Conservation (phyloP, 78 protist genomes). For the Diacronema lutheri region DNA sequence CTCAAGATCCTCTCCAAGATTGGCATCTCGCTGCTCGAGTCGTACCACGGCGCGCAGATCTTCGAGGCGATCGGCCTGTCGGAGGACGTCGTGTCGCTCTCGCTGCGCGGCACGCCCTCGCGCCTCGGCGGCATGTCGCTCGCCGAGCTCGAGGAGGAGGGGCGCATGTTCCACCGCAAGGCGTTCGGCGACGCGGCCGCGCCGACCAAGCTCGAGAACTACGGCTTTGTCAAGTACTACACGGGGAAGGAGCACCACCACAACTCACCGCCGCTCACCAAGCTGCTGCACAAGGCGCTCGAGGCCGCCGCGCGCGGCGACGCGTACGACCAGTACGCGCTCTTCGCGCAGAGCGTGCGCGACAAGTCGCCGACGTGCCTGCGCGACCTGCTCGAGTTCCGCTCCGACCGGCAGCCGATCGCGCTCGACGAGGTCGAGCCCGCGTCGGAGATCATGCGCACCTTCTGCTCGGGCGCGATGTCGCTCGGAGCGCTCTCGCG, state of each 20-base stretch:
- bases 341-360: not conserved
- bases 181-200: constrained; percentile 31
- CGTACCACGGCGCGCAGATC: constrained; percentile 86
- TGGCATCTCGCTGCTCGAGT: constrained; percentile 80
- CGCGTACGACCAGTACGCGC: not conserved
- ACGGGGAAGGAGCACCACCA: constrained; percentile 26
- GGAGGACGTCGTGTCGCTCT: constrained; percentile 51
- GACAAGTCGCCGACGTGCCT: not conserved
- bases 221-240: constrained; percentile 50
- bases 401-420: constrained; percentile 37
- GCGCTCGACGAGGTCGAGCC: constrained; percentile 66
- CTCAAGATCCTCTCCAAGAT: constrained; percentile 82
- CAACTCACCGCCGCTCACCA: constrained; percentile 25
- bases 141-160: constrained; percentile 49
- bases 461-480: constrained; percentile 87
- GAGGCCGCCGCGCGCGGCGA: not conserved
- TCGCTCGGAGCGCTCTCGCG: constrained; percentile 69
- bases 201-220: constrained; percentile 20
- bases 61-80: constrained; percentile 88
- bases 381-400: constrained; percentile 42
- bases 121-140: constrained; percentile 69
- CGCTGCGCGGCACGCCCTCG: constrained; percentile 69
- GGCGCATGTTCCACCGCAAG: constrained; percentile 28
- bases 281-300: constrained; percentile 33
- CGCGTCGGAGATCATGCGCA: constrained; percentile 59